Evolutionary conservation across 2,329 filamentous ascomycete genomes (phyloP).

Genomic region (Trichoderma sp.): DNA sequence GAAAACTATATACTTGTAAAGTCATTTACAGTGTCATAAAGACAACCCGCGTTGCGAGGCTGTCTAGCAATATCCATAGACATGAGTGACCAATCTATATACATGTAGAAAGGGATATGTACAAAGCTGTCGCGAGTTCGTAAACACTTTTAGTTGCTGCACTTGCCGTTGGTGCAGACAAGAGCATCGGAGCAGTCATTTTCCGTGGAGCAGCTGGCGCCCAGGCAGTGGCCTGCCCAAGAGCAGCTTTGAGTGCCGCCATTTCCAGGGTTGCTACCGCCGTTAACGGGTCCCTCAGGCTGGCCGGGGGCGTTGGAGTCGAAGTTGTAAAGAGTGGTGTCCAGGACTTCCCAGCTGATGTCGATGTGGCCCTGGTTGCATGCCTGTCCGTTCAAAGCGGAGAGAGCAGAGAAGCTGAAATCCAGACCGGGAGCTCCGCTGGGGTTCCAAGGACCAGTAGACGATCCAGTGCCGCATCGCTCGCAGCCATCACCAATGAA

Average conservation of each 20-base stretch:
- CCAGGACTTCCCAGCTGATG: constrained; percentile 29
- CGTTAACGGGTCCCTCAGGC: constrained; percentile 1
- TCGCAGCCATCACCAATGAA: constrained; percentile 32
- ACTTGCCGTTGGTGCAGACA: neutral
- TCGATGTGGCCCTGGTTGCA: constrained; percentile 29
- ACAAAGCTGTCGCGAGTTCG: neutral
- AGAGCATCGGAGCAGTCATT: constrained; percentile 6
- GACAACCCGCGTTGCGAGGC: neutral
- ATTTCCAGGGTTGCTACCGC: neutral
- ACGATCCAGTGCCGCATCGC: constrained; percentile 29
- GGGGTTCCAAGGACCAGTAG: constrained; percentile 28
- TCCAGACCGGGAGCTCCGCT: constrained; percentile 30
- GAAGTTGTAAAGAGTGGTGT: constrained; percentile 30
- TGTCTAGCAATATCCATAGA: neutral
- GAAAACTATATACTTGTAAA: constrained; percentile 5
- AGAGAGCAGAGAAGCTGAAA: constrained; percentile 28
- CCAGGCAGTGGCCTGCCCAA: constrained; percentile 10
- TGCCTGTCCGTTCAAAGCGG: constrained; percentile 23
- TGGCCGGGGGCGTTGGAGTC: constrained; percentile 24
- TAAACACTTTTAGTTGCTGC: neutral
- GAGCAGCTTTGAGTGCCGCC: neutral
- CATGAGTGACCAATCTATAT: neutral
- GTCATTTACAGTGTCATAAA: constrained; percentile 1
- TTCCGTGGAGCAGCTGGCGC: neutral
- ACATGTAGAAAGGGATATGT: neutral